Conservation (phyloP, 371 early-diverging fungal genomes). For the Thermomucor indicae-seudaticae region DNA sequence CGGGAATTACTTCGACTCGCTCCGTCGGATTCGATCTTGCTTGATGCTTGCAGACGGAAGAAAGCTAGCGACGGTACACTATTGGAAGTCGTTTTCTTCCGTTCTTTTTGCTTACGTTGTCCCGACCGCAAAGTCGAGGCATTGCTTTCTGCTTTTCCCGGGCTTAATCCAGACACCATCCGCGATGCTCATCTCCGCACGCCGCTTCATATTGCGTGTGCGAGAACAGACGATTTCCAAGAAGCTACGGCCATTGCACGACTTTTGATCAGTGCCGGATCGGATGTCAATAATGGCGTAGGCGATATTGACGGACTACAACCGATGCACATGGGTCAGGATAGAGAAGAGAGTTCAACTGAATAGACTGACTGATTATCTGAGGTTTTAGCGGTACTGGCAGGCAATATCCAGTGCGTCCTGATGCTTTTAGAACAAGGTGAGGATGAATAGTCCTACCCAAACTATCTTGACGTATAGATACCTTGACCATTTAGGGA, state of each 20-base stretch:
- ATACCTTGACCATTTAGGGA: slow-evolving; percentile 9
- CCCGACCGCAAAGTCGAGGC: slow-evolving; percentile 19
- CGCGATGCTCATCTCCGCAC: slow-evolving; percentile 40
- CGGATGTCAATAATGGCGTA: slow-evolving; percentile 48
- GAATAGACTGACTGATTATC: background rate
- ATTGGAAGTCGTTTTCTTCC: background rate
- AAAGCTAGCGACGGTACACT: slow-evolving; percentile 27
- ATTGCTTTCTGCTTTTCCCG: slow-evolving; percentile 23
- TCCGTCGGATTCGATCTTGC: slow-evolving; percentile 21
- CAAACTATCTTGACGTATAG: slow-evolving; percentile 7
- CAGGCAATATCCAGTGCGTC: slow-evolving; percentile 43
- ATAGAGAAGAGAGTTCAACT: background rate
- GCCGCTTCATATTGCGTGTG: slow-evolving; percentile 45
- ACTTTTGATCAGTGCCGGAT: slow-evolving; percentile 28
- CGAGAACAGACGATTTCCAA: slow-evolving; percentile 29
- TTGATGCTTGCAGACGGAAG: slow-evolving; percentile 37
- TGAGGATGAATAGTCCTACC: slow-evolving; percentile 12
- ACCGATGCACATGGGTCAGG: slow-evolving; percentile 46
- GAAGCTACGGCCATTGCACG: slow-evolving; percentile 33
- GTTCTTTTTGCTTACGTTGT: background rate
- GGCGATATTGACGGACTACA: slow-evolving; percentile 43
- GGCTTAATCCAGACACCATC: slow-evolving; percentile 35
- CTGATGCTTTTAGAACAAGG: slow-evolving; percentile 42
- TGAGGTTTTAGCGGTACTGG: slow-evolving; percentile 34
- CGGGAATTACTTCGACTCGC: slow-evolving; percentile 27